A percentile compares a stretch with the other conserved stretches of the same genome.
Evolutionary conservation across 2,329 filamentous ascomycete genomes (phyloP).

Genomic region (Claviceps sp.): DNA sequence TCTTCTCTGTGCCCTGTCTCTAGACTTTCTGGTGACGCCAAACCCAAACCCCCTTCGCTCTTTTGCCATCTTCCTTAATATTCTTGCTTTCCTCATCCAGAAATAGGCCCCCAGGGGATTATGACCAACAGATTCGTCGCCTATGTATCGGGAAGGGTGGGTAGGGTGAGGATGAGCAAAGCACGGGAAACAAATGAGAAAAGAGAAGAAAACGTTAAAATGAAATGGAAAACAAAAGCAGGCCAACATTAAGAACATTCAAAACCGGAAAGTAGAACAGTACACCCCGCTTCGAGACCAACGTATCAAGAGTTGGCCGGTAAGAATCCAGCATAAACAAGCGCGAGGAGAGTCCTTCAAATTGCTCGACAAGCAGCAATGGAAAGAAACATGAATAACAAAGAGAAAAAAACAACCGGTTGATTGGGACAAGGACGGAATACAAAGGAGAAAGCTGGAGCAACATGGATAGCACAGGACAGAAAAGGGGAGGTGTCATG

Average conservation of each 20-base stretch:
- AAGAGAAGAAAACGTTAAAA: not conserved
- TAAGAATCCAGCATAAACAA: constrained; percentile 17
- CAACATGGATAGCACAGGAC: constrained; percentile 9
- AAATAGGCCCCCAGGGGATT: not conserved
- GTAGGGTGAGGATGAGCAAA: not conserved
- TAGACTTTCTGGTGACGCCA: too few species aligned
- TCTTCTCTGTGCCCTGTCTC: too few species aligned
- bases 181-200: constrained; percentile 5
- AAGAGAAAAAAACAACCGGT: constrained; percentile 4
- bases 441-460: constrained; percentile 6
- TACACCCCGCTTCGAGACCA: constrained; percentile 22
- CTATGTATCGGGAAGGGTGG: constrained; percentile 4
- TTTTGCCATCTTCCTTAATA: not conserved
- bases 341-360: constrained; percentile 22
- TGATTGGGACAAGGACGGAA: not conserved
- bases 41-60: too few species aligned
- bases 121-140: not conserved
- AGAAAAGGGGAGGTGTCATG: constrained; percentile 23
- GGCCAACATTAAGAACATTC: constrained; percentile 15
- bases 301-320: constrained; percentile 16
- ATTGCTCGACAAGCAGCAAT: constrained; percentile 8
- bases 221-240: not conserved
- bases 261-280: constrained; percentile 20
- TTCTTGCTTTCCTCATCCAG: not conserved
- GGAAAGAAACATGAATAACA: constrained; percentile 6